Evolutionary conservation across 2,329 filamentous ascomycete species (phyloP), one percentile per base, ranked within the genome.

Genomic region (Penicillium capsulatum): DNA sequence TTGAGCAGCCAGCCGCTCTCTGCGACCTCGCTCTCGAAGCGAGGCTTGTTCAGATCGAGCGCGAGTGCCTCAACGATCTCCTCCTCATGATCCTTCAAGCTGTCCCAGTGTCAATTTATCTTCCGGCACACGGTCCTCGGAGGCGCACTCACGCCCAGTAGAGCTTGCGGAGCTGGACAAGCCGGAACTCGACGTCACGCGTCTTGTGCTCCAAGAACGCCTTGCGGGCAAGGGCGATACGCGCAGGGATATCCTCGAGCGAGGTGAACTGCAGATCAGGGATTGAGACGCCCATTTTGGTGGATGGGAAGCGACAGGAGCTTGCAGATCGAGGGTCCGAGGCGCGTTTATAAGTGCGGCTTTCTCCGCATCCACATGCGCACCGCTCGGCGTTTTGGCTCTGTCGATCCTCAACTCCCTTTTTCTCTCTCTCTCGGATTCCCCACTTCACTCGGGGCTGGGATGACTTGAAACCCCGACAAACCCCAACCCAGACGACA

Each of bases 111-210:
- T 33, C 7, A 11, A 39, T 17, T 28, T n/a, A 26, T 31, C 40
- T 31, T 16, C 10, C 17, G 20, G 15, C n/a, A n/a, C n/a, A 5
- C 11, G n/a, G 17, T 33, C 19, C 26, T 15, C 3, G 29, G 6
- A 4, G 28, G 31, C 27, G 29, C 14, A 60, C 66, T 66, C 52
- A 75, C 72, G 79, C 89, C 92, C 92, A 97, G 73, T 95, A 97
- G 40, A 97, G 81, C 75, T 89, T 91, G 55, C 90, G 84, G 45
- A 98, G 80, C 74, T 97, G 92, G 38, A 80, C 75, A 48, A 90
- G 73, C 48, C 92, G 82, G 71, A 84, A 97, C 57, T 86, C 77
- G 45, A 96, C 62, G 38, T 86, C 77, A 61, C 88, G 88, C 30
- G 90, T 96, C 69, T 83, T 85, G 64, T 89, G 82, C 13, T 85